A percentile compares a stretch with the other conserved stretches of the same genome.
Evolutionary conservation across 2,329 filamentous ascomycete species (phyloP).

Genomic region (Aotearoamyces nothofagi): DNA sequence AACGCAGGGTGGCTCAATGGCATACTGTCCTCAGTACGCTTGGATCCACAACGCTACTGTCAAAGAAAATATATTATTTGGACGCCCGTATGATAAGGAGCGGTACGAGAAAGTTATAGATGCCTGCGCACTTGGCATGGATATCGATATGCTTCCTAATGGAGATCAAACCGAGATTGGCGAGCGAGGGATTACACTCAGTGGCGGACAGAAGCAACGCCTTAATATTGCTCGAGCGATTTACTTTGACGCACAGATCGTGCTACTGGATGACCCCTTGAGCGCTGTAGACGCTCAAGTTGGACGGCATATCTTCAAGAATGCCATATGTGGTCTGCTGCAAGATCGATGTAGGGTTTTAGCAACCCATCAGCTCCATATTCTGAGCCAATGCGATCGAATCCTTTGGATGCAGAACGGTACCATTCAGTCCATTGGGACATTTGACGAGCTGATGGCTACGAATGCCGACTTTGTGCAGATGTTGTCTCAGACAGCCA

Average conservation of each 20-base stretch:
- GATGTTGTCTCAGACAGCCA: slow-evolving; percentile 42
- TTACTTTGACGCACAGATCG: slow-evolving; percentile 33
- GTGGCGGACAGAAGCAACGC: slow-evolving; percentile 39
- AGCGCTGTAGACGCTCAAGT: slow-evolving; percentile 40
- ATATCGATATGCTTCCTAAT: slow-evolving; percentile 41
- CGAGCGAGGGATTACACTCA: slow-evolving; percentile 41
- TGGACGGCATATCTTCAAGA: slow-evolving; percentile 39
- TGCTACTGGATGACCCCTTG: slow-evolving; percentile 38
- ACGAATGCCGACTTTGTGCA: slow-evolving; percentile 41
- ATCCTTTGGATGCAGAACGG: slow-evolving; percentile 54
- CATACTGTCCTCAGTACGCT: slow-evolving; percentile 52
- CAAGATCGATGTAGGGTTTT: slow-evolving; percentile 52
- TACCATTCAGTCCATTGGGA: slow-evolving; percentile 42
- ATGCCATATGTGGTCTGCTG: slow-evolving; percentile 51
- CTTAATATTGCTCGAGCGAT: slow-evolving; percentile 40
- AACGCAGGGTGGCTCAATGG: slow-evolving; percentile 32
- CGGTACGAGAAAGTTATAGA: slow-evolving; percentile 48
- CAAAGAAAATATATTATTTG: slow-evolving; percentile 19
- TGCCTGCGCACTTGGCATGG: slow-evolving; percentile 41
- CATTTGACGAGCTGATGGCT: slow-evolving; percentile 48
- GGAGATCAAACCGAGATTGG: slow-evolving; percentile 42
- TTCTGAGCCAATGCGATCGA: slow-evolving; percentile 49
- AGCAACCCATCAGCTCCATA: slow-evolving; percentile 54
- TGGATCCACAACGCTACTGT: slow-evolving; percentile 56
- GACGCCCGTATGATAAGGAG: too few relatives aligned